Evolutionary conservation across 148 eudicot genomes (phyloP).

Genomic region (Dianthus caryophyllus): DNA sequence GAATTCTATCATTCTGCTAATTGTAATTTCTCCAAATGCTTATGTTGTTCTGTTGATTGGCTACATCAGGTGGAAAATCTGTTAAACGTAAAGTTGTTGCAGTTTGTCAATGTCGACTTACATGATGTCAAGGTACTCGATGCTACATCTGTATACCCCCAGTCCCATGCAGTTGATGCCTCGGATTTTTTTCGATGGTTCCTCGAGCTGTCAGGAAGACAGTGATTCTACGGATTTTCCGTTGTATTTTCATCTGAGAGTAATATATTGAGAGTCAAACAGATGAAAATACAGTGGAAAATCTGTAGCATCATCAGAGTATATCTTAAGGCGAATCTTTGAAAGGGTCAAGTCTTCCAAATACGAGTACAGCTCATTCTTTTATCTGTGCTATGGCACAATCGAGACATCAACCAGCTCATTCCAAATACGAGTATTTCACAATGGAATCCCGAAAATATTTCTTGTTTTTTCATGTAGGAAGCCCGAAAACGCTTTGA

Average conservation of each 20-base stretch:
- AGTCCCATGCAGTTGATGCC: too few relatives aligned
- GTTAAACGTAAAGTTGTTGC: constrained; percentile 59
- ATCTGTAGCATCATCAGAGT: neutral
- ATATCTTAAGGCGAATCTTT: neutral
- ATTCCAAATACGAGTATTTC: neutral
- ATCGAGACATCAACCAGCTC: neutral
- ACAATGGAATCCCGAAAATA: too few relatives aligned
- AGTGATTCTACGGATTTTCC: too few relatives aligned
- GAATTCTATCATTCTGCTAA: neutral
- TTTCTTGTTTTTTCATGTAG: constrained; percentile 34
- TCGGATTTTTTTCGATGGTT: too few relatives aligned
- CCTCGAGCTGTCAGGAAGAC: too few relatives aligned
- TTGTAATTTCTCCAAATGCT: neutral
- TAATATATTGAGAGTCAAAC: too few relatives aligned
- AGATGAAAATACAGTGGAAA: too few relatives aligned
- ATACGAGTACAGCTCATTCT: neutral
- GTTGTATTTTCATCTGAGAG: too few relatives aligned
- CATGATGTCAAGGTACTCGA: constrained; percentile 79
- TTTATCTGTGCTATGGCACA: constrained; percentile 5
- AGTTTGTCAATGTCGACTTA: constrained; percentile 68
- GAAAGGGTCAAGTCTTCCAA: neutral
- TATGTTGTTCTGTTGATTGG: constrained; percentile 19
- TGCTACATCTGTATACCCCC: constrained; percentile 21
- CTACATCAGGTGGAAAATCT: constrained; percentile 62
- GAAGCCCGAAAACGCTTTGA: constrained; percentile 96